Percentiles rank a stretch among this genome's conserved stretches.
Evolutionary conservation across 106 monocot genomes (phyloP).

Genomic region (Chionographis japonica): DNA sequence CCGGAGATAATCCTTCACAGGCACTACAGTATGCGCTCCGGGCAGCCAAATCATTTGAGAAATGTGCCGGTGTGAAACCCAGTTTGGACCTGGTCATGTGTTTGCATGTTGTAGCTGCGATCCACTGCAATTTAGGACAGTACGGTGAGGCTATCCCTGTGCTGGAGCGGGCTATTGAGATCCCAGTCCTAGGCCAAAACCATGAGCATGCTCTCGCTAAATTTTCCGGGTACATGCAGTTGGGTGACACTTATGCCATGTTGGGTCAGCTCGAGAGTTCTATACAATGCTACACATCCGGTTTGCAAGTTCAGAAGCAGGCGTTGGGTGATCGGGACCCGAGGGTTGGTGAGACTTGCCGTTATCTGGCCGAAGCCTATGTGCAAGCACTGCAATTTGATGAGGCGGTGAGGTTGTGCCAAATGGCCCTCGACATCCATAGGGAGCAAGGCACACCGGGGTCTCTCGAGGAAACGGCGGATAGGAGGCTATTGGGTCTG

Average conservation of each 20-base stretch:
- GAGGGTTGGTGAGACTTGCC: conserved; percentile 71
- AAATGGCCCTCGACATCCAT: conserved; percentile 62
- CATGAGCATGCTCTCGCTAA: conserved; percentile 46
- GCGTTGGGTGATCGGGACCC: conserved; percentile 58
- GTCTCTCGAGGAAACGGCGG: conserved; percentile 59
- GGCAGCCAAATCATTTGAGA: conserved; percentile 55
- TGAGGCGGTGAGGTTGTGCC: conserved; percentile 59
- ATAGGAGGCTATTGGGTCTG: conserved; percentile 66
- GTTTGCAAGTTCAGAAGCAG: conserved; percentile 53
- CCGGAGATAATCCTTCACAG: conserved; percentile 20
- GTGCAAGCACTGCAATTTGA: conserved; percentile 68
- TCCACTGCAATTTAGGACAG: conserved; percentile 35
- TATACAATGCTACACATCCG: conserved; percentile 42
- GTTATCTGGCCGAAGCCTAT: conserved; percentile 67
- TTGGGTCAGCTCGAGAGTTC: conserved; percentile 54
- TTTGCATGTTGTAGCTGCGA: conserved; percentile 47
- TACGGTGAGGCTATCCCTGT: conserved; percentile 33
- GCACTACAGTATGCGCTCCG: conserved; percentile 45
- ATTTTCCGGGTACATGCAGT: conserved; percentile 57
- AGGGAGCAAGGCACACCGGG: conserved; percentile 29
- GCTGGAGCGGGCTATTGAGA: conserved; percentile 37
- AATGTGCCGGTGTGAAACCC: conserved; percentile 20
- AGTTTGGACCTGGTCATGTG: conserved; percentile 43
- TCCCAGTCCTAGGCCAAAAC: conserved; percentile 24
- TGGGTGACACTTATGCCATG: conserved; percentile 65